These are phyloP conservation scores for Russula olivacea DNA, from an alignment of 768 basidiomycete species.

Conservation along the genomic window DNA sequence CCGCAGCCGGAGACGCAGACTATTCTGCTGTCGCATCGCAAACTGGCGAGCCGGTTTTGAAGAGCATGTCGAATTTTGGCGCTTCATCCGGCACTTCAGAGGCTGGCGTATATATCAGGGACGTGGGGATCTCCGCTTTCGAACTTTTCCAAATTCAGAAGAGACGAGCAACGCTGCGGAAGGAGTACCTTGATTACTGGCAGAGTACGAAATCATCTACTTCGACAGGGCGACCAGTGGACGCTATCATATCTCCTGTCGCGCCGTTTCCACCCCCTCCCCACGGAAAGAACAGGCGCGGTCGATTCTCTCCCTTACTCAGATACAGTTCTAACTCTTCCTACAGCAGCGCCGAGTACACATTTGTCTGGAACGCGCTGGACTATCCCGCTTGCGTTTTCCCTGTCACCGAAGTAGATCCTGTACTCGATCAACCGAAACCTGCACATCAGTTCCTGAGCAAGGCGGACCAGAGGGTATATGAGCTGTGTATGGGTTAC, in stretches of 20 bases:
- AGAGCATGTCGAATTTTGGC: conserved; percentile 12
- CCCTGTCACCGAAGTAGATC: conserved; percentile 46
- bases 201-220: conserved; percentile 40
- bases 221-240: conserved; percentile 45
- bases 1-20: conserved; percentile 19
- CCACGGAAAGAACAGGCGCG: conserved; percentile 41
- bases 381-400: conserved; percentile 43
- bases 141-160: conserved; percentile 46
- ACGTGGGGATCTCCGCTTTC: conserved; percentile 19
- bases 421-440: conserved; percentile 34
- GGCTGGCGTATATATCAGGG: not conserved
- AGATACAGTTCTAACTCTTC: conserved; percentile 6
- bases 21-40: conserved; percentile 10
- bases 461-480: conserved; percentile 40
- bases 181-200: conserved; percentile 46
- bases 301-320: not conserved
- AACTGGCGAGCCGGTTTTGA: conserved; percentile 22
- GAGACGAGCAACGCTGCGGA: conserved; percentile 37
- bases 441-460: conserved; percentile 38
- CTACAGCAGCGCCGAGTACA: conserved; percentile 39
- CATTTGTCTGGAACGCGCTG: conserved; percentile 41
- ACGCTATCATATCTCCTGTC: conserved; percentile 46
- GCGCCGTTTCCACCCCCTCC: conserved; percentile 41
- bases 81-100: not conserved
- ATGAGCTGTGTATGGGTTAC: conserved; percentile 40